Percentiles rank a stretch among this genome's conserved stretches.
Conservation (phyloP, 2,329 filamentous ascomycete species). For the Colletotrichum acutatum region DNA sequence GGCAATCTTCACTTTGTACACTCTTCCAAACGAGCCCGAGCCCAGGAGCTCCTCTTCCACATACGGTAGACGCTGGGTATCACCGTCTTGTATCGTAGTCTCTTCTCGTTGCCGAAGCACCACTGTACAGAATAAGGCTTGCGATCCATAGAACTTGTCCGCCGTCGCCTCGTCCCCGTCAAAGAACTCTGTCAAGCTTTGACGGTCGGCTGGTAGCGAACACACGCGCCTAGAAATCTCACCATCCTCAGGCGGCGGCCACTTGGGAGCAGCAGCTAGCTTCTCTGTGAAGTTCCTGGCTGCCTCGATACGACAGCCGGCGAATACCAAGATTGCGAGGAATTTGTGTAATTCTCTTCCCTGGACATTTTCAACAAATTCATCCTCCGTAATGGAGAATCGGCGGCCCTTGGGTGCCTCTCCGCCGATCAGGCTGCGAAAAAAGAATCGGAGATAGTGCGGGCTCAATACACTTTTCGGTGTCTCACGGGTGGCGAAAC, state of each 20-base stretch:
- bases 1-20: constrained; percentile 45
- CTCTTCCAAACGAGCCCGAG: constrained; percentile 45
- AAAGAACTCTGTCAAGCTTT: neutral
- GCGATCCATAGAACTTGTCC: neutral
- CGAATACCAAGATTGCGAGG: neutral
- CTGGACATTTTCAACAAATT: neutral
- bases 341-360: neutral
- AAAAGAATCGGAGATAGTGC: neutral
- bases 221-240: neutral
- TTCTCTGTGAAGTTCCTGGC: neutral
- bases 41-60: neutral
- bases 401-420: neutral
- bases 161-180: neutral
- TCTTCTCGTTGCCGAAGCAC: constrained; percentile 2
- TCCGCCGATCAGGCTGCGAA: neutral
- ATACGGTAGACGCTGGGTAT: constrained; percentile 3
- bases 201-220: neutral
- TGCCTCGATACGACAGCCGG: neutral
- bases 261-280: neutral
- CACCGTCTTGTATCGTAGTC: neutral
- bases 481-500: neutral
- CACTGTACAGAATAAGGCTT: constrained; percentile 1
- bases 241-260: neutral
- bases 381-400: neutral
- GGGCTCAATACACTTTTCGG: neutral